Percentiles rank a stretch among this genome's conserved stretches.
Evolutionary conservation across 352 stramenopile genomes (phyloP).

Genomic region (Pilasporangium apinafurcum): DNA sequence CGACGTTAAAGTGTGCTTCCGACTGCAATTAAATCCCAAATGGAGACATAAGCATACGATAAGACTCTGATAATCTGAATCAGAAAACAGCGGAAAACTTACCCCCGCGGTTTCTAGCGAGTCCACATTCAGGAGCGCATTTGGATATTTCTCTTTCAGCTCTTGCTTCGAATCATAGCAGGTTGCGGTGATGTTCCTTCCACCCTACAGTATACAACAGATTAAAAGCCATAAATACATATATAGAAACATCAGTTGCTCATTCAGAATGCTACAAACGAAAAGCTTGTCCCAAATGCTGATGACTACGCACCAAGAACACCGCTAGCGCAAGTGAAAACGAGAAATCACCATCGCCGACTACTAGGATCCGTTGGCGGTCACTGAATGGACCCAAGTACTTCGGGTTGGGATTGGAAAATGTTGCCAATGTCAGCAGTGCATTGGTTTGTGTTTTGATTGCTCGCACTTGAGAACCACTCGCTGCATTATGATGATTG

Average conservation of each 20-base stretch:
- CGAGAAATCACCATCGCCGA: slow-evolving; percentile 84
- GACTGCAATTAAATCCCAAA: slow-evolving; percentile 16
- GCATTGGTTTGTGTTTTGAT: slow-evolving; percentile 62
- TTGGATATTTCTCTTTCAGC: slow-evolving; percentile 69
- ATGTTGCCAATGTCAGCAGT: slow-evolving; percentile 57
- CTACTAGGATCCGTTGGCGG: slow-evolving; percentile 66
- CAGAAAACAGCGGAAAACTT: not conserved
- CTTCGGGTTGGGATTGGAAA: slow-evolving; percentile 83
- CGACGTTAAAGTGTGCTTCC: slow-evolving; percentile 56
- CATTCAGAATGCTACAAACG: too few relatives aligned
- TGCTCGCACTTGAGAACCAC: slow-evolving; percentile 26
- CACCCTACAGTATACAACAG: slow-evolving; percentile 26
- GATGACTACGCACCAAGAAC: slow-evolving; percentile 35
- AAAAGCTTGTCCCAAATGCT: not conserved
- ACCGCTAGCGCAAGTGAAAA: slow-evolving; percentile 73
- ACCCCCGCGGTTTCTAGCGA: slow-evolving; percentile 67
- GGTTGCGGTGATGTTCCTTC: slow-evolving; percentile 56
- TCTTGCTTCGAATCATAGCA: slow-evolving; percentile 71
- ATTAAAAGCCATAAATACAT: not conserved
- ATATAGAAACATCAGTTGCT: not conserved
- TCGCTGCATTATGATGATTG: too few relatives aligned
- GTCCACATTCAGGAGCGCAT: slow-evolving; percentile 58
- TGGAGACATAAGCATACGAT: not conserved
- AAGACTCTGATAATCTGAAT: too few relatives aligned
- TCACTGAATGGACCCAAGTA: slow-evolving; percentile 69